These are phyloP conservation scores for Cardiosporidium cionae DNA, from an alignment of 169 alveolate species.

Conservation along the genomic window DNA sequence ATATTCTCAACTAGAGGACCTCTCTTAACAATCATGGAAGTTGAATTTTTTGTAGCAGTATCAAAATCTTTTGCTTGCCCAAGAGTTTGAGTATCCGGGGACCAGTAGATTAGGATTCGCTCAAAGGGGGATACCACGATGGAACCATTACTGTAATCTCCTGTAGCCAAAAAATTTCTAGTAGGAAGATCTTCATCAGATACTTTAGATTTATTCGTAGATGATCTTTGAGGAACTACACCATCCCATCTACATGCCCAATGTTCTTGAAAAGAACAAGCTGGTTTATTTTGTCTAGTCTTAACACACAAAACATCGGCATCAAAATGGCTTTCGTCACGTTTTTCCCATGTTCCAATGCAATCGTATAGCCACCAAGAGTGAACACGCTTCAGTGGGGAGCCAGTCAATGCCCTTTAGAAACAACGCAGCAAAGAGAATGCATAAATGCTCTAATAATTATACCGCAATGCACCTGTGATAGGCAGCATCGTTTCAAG, in stretches of 20 bases:
- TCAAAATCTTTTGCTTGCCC: no score
- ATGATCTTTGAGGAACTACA: background rate
- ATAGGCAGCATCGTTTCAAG: no score
- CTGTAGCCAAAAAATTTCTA: constrained; percentile 64
- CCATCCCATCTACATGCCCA: constrained; percentile 49
- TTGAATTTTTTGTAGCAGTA: no score
- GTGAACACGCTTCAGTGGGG: constrained; percentile 70
- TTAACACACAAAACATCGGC: constrained; percentile 73
- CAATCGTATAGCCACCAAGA: constrained; percentile 82
- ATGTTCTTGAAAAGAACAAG: constrained; percentile 76
- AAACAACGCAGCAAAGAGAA: no score
- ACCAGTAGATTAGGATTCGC: constrained; percentile 60
- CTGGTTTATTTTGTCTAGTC: constrained; percentile 70
- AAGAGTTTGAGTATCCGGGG: constrained; percentile 54
- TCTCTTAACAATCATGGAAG: no score
- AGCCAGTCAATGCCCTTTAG: constrained; percentile 10
- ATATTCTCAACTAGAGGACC: no score
- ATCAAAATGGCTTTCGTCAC: constrained; percentile 56
- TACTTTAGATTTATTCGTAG: background rate
- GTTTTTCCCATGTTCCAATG: constrained; percentile 70
- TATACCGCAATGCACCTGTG: no score
- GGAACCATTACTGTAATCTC: constrained; percentile 72
- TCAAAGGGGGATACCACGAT: constrained; percentile 66
- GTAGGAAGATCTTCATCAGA: background rate
- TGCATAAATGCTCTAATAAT: no score